Evolutionary conservation across 768 basidiomycete species (phyloP).

Genomic region (Imleria badia): DNA sequence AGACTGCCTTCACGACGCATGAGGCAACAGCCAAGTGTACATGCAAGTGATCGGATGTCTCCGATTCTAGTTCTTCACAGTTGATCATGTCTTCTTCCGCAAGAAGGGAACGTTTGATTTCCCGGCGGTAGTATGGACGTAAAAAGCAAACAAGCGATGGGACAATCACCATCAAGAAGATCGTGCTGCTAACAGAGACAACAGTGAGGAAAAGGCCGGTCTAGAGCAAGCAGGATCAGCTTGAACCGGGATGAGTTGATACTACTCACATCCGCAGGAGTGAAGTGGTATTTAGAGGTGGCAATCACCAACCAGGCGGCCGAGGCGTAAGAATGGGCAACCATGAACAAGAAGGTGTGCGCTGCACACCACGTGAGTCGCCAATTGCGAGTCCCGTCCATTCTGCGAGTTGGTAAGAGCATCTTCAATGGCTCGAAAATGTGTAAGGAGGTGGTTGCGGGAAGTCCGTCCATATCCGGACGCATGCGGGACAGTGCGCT

Average conservation of each 20-base stretch:
- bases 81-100: neutral
- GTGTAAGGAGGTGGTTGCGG: neutral
- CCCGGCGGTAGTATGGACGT: conserved; percentile 26
- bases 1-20: conserved; percentile 16
- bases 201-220: conserved; percentile 29
- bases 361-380: conserved; percentile 29
- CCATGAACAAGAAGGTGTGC: conserved; percentile 25
- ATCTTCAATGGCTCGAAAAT: conserved; percentile 27
- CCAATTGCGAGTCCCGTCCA: conserved; percentile 26
- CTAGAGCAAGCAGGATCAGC: conserved; percentile 10
- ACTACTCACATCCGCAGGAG: conserved; percentile 24
- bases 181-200: conserved; percentile 11
- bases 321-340: conserved; percentile 13
- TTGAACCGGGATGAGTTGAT: neutral
- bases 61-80: neutral
- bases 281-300: conserved; percentile 28
- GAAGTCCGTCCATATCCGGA: neutral
- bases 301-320: conserved; percentile 23
- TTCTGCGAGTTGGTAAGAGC: conserved; percentile 18
- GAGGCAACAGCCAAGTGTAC: conserved; percentile 25
- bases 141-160: conserved; percentile 26
- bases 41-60: conserved; percentile 28
- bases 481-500: conserved; percentile 12
- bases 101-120: neutral
- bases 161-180: conserved; percentile 20